Evolutionary conservation across 163 green algal species (phyloP), one percentile per base, ranked within the genome.

Genomic region (Chlamydomonas reinhardtii): DNA sequence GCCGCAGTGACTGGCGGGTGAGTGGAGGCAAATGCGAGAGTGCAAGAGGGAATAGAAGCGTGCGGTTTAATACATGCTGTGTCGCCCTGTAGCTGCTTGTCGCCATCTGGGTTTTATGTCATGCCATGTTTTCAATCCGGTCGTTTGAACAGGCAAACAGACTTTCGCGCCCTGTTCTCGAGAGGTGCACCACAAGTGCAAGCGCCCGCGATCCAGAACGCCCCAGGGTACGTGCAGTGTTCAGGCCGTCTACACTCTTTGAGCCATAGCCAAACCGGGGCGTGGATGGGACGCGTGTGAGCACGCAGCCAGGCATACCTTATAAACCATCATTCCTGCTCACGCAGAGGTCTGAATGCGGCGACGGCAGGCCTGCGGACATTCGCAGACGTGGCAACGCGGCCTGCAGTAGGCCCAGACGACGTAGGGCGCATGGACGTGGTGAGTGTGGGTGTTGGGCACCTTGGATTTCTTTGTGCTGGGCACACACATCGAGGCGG

Each of bases 351-450:
- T 19, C 48, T 56, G 48, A 22, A 14, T 31, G 61, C 71, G 0
- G 72, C 72, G 0, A 79, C 61, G 2, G 48, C 37, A 17, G 72
- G 72, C 22, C 72, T 87, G 37, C 71, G 72, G 0, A 87, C 82
- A 1, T 87, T 87, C 37, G 72, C 59, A 2, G 82, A 87, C 29
- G 72, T 87, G n/a, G 82, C 82, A 32, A 69, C 61, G 2, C 72
- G 72, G 19, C 59, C 37, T 4, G 61, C 72, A 5, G 24, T 32
- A 27, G 69, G 11, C 0, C 56, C 54, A 19, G 72, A 75, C 59
- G 82, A 82, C 14, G 29, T 87, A 0, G 72, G 61, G 61, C 69
- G 82, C 2, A 39, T 76, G n/a, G 61, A 87, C 16, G 29, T 87
- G 82, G 82, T 87, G 54, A 71, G 76, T 71, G 39, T 48, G 8